These are phyloP conservation scores for Rhodotorula sp. DNA, from an alignment of 1,284 basidiomycete genomes.

Conservation along the genomic window DNA sequence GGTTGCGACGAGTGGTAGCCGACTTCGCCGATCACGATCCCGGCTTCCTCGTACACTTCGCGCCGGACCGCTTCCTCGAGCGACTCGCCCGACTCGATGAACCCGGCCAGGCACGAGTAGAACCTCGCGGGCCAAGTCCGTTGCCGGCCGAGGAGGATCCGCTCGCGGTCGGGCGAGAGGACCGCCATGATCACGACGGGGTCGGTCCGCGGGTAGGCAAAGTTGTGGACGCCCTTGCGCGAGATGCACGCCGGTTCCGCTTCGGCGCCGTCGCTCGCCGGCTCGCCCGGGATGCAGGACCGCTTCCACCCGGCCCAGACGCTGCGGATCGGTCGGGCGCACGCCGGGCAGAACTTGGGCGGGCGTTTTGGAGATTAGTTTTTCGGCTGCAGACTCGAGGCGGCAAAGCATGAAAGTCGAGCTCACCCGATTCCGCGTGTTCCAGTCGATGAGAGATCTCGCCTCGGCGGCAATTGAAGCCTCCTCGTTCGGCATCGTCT, in stretches of 20 bases:
- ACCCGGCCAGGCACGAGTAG: slow-evolving; percentile 86
- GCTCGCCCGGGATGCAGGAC: slow-evolving; percentile 65
- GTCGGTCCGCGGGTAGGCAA: slow-evolving; percentile 70
- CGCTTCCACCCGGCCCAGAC: slow-evolving; percentile 97
- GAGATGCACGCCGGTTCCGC: slow-evolving; percentile 40
- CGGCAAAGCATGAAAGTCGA: not conserved
- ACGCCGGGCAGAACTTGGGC: slow-evolving; percentile 90
- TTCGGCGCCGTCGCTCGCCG: slow-evolving; percentile 62
- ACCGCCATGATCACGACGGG: slow-evolving; percentile 88
- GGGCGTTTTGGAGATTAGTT: too few species aligned
- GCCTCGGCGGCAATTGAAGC: slow-evolving; percentile 73
- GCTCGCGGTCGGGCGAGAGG: slow-evolving; percentile 68
- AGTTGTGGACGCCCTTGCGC: slow-evolving; percentile 81
- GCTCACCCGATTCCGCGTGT: slow-evolving; percentile 70
- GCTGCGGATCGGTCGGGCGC: slow-evolving; percentile 76
- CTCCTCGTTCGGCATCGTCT: slow-evolving; percentile 56
- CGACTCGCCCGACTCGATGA: slow-evolving; percentile 85
- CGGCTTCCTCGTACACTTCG: slow-evolving; percentile 94
- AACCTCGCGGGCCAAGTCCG: slow-evolving; percentile 54
- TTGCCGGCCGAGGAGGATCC: slow-evolving; percentile 74
- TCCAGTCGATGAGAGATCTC: slow-evolving; percentile 84
- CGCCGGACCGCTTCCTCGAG: slow-evolving; percentile 91
- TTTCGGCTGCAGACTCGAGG: slow-evolving; percentile 5
- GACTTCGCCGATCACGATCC: slow-evolving; percentile 77
- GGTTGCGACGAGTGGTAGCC: slow-evolving; percentile 70